Base-by-base conservation (phyloP, 2,329 filamentous ascomycete genomes). In the Cladophialophora immunda region DNA sequence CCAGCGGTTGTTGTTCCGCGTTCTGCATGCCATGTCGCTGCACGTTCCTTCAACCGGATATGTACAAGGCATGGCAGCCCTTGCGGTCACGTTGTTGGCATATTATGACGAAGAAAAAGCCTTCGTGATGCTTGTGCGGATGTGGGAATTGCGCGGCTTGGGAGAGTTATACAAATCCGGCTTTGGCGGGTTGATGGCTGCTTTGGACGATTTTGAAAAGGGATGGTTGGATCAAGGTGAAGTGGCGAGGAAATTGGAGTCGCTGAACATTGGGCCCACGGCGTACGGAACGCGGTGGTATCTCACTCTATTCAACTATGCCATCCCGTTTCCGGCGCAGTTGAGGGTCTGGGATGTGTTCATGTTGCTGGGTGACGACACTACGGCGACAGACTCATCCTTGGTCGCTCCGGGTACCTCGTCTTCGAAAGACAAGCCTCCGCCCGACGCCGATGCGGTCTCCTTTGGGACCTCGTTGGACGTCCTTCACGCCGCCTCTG, bases 221-320 rank as follows among this genome's bases (percentile, higher is more conserved):
- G 83, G 90, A 58, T 99, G 95, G 95, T 85, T 98, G 61, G 84
- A 84, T 30, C 86, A 87, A 65, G 91, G 90, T 73, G 91, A 94
- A 68, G 89, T 97, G n/a, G 89, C 90, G 52, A 83, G 85, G 73
- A 93, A 94, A 79, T 83, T 98, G 76, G 86, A 85, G 56, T 90
- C 94, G 68, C 85, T 97, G 32, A 85, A 86, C 69, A 95, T 99
- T 72, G 89, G 92, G 50, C 89, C 92, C 19, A 97, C 93, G 1
- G 90, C 94, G n/a, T 99, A 97, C 76, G 95, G 94, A 34, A 98
- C 94, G 3, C 86, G 94, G 60, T 99, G 95, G 95, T 99, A 99
- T 77, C 85, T 99, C 59, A 99, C 95, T 1, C 84, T 99, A 8
- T 99, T 99, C 85, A 98, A 98, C 79, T 91, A 98, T 75, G 96